Evolutionary conservation across 2,329 filamentous ascomycete species (phyloP).

Genomic region (Hypoxylon sp.): DNA sequence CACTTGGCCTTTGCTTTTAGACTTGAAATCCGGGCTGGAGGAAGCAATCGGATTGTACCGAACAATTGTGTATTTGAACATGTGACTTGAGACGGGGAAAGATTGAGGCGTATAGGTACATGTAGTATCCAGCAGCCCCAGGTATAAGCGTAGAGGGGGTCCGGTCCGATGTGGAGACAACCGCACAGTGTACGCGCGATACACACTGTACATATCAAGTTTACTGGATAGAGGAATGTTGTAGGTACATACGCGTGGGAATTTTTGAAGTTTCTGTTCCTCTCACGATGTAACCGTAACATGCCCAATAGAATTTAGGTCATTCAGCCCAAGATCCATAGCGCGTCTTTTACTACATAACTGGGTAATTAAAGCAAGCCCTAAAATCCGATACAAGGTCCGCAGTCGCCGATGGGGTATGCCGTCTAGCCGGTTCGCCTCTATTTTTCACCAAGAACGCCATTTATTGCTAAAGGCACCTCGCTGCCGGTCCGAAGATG

Average conservation of each 20-base stretch:
- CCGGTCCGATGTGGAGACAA: slow-evolving; percentile 20
- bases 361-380: neutral
- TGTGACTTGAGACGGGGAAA: slow-evolving; percentile 15
- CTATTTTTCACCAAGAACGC: slow-evolving; percentile 11
- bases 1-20: slow-evolving; percentile 20
- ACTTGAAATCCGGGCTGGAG: neutral
- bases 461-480: neutral
- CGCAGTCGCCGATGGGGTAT: neutral
- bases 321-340: neutral
- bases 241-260: neutral
- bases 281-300: slow-evolving; percentile 1
- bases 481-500: neutral
- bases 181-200: slow-evolving; percentile 2
- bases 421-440: neutral
- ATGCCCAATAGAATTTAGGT: neutral
- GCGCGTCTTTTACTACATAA: neutral
- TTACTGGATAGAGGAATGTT: neutral
- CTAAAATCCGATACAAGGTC: neutral
- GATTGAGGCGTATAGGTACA: slow-evolving; percentile 10
- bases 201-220: neutral
- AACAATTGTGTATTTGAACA: slow-evolving; percentile 2
- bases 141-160: neutral
- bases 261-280: neutral
- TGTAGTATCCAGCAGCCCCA: too few species aligned
- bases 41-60: neutral